Evolutionary conservation across 768 basidiomycete genomes (phyloP), one percentile per base, ranked within the genome.

Genomic region (Lentinula lateritia): DNA sequence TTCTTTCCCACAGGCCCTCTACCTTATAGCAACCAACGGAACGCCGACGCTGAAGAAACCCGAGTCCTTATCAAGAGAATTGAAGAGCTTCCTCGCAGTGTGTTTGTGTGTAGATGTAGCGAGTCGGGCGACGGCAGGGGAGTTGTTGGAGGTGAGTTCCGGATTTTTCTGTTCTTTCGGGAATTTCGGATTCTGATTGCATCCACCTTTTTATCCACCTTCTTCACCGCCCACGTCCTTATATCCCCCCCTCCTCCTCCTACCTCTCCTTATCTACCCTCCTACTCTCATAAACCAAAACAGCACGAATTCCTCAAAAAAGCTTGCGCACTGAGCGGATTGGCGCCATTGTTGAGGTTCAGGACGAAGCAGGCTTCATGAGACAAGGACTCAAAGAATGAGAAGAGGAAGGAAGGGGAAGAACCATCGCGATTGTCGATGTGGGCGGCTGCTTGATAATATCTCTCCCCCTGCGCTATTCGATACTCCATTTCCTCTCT

Each of bases 41-140:
- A 98, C 97, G 16, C 97, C 97, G 60, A 98, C 97, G 62, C 72
- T 99, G 71, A 98, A 98, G 84, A 93, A 91, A 69, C 95, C 97
- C 0, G 96, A 98, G 73, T 83, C 86, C 56, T 80, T 98, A 54
- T 95, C 92, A 69, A 82, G 85, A 68, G 96, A 98, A 73, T 80
- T 99, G 62, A 99, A 99, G 80, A 87, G 87, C 67, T 99, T 98
- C 78, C 76, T 99, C 68, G 95, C 94, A 59, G 95, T 97, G n/a
- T 98, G 97, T 76, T 73, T 98, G 18, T 98, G 96, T 68, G 97
- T 98, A 32, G 97, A 99, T 72, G 96, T 98, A 54, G 83, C 86
- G 68, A 95, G 93, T 69, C 81, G 96, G 43, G 95, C 95, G 53
- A 96, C 92, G 3, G 93, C 91, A 62, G 85, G 83, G 63, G 93